Evolutionary conservation across 2,329 filamentous ascomycete species (phyloP).

Genomic region (Cytospora paraplurivora): DNA sequence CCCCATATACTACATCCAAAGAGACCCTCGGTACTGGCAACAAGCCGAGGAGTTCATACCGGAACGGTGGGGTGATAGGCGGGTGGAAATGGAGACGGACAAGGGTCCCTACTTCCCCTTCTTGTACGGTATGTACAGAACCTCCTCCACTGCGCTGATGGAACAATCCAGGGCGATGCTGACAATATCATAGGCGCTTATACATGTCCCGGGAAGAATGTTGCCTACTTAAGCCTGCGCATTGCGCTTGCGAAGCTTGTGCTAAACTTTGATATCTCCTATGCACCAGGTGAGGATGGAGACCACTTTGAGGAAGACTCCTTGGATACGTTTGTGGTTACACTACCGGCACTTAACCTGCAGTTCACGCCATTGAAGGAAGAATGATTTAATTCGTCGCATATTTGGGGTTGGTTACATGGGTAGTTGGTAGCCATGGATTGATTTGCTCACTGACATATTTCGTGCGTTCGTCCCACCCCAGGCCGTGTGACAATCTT

Average conservation of each 20-base stretch:
- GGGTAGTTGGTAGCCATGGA: background rate
- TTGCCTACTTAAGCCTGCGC: conserved; percentile 15
- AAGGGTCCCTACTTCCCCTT: conserved; percentile 30
- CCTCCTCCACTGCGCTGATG: background rate
- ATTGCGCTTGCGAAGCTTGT: conserved; percentile 13
- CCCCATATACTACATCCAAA: conserved; percentile 25
- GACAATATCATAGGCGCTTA: conserved; percentile 11
- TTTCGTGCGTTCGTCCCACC: background rate
- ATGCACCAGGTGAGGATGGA: conserved; percentile 7
- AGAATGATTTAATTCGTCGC: background rate
- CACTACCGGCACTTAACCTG: background rate
- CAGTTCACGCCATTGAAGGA: background rate
- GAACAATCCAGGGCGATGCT: background rate
- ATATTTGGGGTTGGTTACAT: background rate
- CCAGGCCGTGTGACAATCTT: too few species aligned
- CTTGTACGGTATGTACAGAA: conserved; percentile 1
- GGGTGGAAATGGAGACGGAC: conserved; percentile 21
- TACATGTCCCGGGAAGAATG: conserved; percentile 16
- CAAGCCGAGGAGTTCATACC: conserved; percentile 27
- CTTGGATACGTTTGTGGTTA: conserved; percentile 7
- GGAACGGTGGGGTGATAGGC: conserved; percentile 26
- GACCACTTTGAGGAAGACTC: conserved; percentile 5
- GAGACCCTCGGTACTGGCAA: conserved; percentile 30
- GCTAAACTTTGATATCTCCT: conserved; percentile 9
- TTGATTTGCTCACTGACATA: background rate